A percentile compares a stretch with the other conserved stretches of the same genome.
Conservation (phyloP, 2,329 filamentous ascomycete genomes). For the Fusarium dimerum region DNA sequence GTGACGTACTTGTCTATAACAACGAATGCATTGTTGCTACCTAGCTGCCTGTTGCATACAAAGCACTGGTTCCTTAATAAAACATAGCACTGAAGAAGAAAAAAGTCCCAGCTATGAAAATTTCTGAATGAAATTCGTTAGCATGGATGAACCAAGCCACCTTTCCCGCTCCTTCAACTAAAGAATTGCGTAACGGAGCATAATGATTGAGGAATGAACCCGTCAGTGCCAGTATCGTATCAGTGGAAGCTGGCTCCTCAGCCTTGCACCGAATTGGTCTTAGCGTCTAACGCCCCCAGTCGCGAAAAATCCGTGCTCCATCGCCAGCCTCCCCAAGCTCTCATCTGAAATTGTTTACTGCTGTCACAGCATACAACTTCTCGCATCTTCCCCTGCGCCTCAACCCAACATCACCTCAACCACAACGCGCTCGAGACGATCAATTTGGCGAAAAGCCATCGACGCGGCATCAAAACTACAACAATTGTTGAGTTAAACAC, state of each 20-base stretch:
- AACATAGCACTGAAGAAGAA: no score
- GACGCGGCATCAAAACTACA: conserved; percentile 13
- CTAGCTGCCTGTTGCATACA: no score
- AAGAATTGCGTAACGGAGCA: no score
- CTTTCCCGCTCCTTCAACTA: no score
- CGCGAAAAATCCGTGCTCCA: conserved; percentile 41
- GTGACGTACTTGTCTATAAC: no score
- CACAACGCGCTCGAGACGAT: conserved; percentile 24
- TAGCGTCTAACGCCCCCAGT: conserved; percentile 34
- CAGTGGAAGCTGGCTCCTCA: conserved; percentile 26
- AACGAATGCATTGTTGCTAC: no score
- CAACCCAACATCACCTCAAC: conserved; percentile 14
- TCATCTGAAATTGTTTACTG: conserved; percentile 33
- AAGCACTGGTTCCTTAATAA: no score
- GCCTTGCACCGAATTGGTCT: conserved; percentile 37
- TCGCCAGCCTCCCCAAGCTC: conserved; percentile 37
- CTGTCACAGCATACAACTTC: conserved; percentile 21
- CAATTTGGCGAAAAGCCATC: conserved; percentile 6
- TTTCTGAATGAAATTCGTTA: no score
- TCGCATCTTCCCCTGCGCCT: conserved; percentile 11
- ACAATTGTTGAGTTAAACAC: conserved; percentile 9
- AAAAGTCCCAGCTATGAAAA: no score
- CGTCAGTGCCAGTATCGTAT: conserved; percentile 9
- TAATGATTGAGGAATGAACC: no score
- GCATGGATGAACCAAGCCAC: no score